Evolutionary conservation across 2,329 filamentous ascomycete genomes (phyloP).

Genomic region (Xylaria sp.): DNA sequence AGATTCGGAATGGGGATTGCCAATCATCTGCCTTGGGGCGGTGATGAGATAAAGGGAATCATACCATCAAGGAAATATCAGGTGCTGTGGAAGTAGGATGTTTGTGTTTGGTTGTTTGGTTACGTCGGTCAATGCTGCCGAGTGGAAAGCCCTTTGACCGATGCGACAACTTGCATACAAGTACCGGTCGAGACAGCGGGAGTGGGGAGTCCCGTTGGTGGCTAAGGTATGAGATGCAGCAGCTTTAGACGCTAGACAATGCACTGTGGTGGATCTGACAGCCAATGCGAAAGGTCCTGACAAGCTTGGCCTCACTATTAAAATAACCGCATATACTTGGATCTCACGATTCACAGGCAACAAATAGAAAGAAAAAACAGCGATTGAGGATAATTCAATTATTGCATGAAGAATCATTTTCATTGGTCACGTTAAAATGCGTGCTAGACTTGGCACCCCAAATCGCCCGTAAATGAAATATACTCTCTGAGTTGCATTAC

Average conservation of each 20-base stretch:
- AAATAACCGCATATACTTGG: neutral
- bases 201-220: slow-evolving; percentile 1
- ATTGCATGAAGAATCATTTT: neutral
- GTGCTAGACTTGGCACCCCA: too few species aligned
- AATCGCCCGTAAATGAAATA: neutral
- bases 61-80: slow-evolving; percentile 10
- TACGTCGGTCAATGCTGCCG: slow-evolving; percentile 15
- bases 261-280: neutral
- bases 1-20: slow-evolving; percentile 3
- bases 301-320: neutral
- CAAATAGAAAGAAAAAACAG: neutral
- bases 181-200: neutral
- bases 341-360: neutral
- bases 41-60: neutral
- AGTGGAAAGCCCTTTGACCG: neutral
- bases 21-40: slow-evolving; percentile 18
- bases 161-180: neutral
- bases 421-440: too few species aligned
- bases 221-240: neutral
- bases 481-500: neutral
- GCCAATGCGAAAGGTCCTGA: neutral
- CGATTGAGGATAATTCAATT: neutral
- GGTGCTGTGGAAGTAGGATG: neutral
- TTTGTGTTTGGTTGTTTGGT: neutral
- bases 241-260: too few species aligned